These are phyloP conservation scores for Chenopodium suecicum DNA, from an alignment of 148 eudicot genomes.

Conservation along the genomic window DNA sequence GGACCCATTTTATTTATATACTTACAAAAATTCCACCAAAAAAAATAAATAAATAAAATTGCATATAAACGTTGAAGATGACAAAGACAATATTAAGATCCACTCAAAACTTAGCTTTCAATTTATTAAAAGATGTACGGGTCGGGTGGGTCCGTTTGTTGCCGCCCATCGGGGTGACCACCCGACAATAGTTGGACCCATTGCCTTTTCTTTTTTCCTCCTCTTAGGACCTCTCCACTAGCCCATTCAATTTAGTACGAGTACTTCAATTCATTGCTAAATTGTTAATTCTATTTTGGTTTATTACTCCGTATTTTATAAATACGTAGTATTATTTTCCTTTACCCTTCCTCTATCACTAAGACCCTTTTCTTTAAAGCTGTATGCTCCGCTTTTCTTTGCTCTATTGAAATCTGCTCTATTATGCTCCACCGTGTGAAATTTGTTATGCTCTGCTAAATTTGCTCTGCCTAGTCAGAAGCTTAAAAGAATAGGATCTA, in stretches of 20 bases:
- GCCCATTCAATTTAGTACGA: not conserved
- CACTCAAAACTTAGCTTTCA: conserved; percentile 22
- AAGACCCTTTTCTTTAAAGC: too few relatives aligned
- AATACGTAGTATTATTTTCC: too few relatives aligned
- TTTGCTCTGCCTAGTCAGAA: too few relatives aligned
- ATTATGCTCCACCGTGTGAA: too few relatives aligned
- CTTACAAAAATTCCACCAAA: not conserved
- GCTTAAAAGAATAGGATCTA: too few relatives aligned
- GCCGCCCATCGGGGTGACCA: conserved; percentile 27
- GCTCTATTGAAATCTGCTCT: too few relatives aligned
- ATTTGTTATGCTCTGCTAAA: too few relatives aligned
- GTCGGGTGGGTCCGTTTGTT: conserved; percentile 17
- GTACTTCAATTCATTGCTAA: not conserved
- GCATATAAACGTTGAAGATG: conserved; percentile 11
- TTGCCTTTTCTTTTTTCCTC: conserved; percentile 14
- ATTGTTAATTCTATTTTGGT: not conserved
- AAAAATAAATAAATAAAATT: not conserved
- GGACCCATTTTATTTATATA: not conserved
- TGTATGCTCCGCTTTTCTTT: too few relatives aligned
- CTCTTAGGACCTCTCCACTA: conserved; percentile 19
- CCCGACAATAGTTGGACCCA: conserved; percentile 26
- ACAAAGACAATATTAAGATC: conserved; percentile 19
- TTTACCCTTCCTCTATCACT: too few relatives aligned
- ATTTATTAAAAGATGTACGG: conserved; percentile 18
- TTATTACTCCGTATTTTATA: too few relatives aligned